These are phyloP conservation scores for Syzygium oleosum DNA, from an alignment of 345 rosid genomes.

Conservation along the genomic window DNA sequence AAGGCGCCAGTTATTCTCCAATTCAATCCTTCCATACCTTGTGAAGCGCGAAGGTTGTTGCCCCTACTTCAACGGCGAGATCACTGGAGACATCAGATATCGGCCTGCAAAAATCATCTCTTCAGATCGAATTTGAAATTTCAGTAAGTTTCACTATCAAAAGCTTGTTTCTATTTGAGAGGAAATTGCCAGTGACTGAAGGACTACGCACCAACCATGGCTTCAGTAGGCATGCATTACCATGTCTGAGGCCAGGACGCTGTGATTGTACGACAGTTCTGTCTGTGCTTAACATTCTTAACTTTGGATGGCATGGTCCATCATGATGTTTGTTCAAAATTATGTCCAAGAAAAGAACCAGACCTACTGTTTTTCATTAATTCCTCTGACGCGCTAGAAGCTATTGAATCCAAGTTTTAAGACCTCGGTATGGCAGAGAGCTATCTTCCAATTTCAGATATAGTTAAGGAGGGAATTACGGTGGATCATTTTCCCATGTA, in stretches of 20 bases:
- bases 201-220: not conserved
- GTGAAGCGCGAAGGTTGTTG: constrained; percentile 75
- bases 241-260: not conserved
- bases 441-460: not conserved
- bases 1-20: not conserved
- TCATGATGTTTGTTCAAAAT: not conserved
- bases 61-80: constrained; percentile 73
- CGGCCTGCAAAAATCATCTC: constrained; percentile 52
- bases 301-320: not conserved
- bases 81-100: constrained; percentile 93
- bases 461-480: not conserved
- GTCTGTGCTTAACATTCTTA: not conserved
- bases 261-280: not conserved
- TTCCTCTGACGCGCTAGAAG: not conserved
- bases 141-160: not conserved
- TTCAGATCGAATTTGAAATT: not conserved
- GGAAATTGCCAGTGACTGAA: constrained; percentile 4
- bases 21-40: constrained; percentile 38
- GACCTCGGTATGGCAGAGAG: not conserved
- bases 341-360: not conserved
- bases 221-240: not conserved
- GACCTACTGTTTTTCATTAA: not conserved
- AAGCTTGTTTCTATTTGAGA: not conserved
- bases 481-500: not conserved
- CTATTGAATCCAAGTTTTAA: not conserved